Conservation (phyloP, 257 asterid genomes). For the Fraxinus anomala region DNA sequence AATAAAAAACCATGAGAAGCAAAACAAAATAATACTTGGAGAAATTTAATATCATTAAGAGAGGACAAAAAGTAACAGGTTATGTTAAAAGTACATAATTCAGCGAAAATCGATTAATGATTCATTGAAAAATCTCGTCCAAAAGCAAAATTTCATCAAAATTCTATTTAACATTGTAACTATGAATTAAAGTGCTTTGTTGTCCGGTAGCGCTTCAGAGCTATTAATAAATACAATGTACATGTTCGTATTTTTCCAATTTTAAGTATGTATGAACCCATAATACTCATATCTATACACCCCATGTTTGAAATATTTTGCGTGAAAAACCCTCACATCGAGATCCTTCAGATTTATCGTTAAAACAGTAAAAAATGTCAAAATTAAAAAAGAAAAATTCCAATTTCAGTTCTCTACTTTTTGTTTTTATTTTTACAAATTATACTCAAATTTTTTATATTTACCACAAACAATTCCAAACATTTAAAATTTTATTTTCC, state of each 20-base stretch:
- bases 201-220: not conserved
- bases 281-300: not conserved
- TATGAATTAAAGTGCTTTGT: not conserved
- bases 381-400: too few species aligned
- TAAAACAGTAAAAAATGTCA: too few species aligned
- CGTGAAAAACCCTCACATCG: too few species aligned
- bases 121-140: not conserved
- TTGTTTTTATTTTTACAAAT: too few species aligned
- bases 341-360: too few species aligned
- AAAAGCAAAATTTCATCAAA: not conserved
- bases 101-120: too few species aligned
- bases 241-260: not conserved
- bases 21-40: not conserved
- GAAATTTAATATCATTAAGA: not conserved
- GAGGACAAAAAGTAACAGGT: not conserved
- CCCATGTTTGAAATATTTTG: too few species aligned
- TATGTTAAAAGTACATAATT: not conserved
- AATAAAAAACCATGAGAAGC: not conserved
- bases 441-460: too few species aligned
- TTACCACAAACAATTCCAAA: too few species aligned
- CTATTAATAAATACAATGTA: not conserved
- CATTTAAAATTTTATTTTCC: too few species aligned
- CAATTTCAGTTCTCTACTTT: too few species aligned
- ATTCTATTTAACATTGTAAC: not conserved
- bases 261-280: not conserved